Evolutionary conservation across 768 basidiomycete species (phyloP), one percentile per base, ranked within the genome.

Genomic region (Xanthoconium purpureum): DNA sequence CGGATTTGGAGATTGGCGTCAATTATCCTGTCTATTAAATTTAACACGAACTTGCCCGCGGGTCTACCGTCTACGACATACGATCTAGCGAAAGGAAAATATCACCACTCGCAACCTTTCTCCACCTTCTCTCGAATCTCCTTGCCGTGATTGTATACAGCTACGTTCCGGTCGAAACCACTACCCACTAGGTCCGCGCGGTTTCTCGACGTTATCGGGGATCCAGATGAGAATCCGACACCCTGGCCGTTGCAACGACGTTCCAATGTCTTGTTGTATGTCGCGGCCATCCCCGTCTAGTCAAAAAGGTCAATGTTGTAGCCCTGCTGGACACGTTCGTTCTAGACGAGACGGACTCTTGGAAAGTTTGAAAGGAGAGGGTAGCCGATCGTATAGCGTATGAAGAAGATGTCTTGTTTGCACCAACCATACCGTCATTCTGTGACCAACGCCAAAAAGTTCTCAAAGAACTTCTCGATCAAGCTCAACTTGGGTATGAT

Each of bases 161-260:
- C n/a, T n/a, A n/a, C n/a, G n/a, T n/a, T n/a, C n/a, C n/a, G n/a
- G 30, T 17, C 49, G 2, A 37, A 18, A 44, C 30, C 43, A 38
- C 28, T 37, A 11, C n/a, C n/a, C 24, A 50, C 54, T 32, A 48
- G 52, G 7, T 54, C 59, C 14, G 24, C 38, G 2, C 52, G 44
- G 46, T 28, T 56, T 40, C 51, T 53, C 36, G 51, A 49, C 32
- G 28, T 52, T 37, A 37, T 57, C 5, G 55, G 55, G 20, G 24
- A 18, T 37, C 55, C 58, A 57, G 32, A 50, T 53, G 55, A 47
- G 40, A 33, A 20, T 53, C 53, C 38, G 51, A 50, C 11, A 57
- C 51, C 5, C 15, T 39, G 15, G 55, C 54, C 14, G 40, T 50
- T 6, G 51, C 50, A 28, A 47, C 50, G 18, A 59, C 58, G n/a